Evolutionary conservation across 2,329 filamentous ascomycete species (phyloP), one percentile per base, ranked within the genome.

Genomic region (Colletotrichum acutatum): DNA sequence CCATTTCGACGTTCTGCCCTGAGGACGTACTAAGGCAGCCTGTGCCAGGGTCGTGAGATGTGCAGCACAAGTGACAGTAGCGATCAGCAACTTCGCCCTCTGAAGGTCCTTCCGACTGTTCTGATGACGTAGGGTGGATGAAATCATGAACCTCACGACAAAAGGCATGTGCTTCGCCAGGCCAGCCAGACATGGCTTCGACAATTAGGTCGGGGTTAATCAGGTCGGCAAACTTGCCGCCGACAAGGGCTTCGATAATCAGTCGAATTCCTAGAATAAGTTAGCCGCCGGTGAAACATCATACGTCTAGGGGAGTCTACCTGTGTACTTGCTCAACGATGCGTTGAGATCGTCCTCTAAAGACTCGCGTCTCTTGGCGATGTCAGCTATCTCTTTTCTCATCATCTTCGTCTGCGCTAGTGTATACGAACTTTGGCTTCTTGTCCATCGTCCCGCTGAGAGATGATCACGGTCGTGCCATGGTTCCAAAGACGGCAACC

Each of bases 201-300:
- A 69, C 53, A 9, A 64, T 22, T 5, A 12, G 11, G 4, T 5
- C 30, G 7, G 67, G 66, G n/a, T 71, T 56, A 8, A 66, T 49
- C 3, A 59, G n/a, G n/a, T 37, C 16, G 8, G 60, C 71, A 61
- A 73, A 71, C 4, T 60, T 12, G 12, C 66, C 67, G 2, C 46
- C 67, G 3, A 26, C 37, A 12, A 73, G 28, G 14, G 67, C 61
- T 37, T 73, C 61, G 11, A 71, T 76, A 16, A 83, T 56, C 28
- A 80, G 76, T 26, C 80, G 76, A 22, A 81, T 64, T 4, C 76
- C 77, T 78, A 24, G 34, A 5, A 26, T 26, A 22, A 1, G 34
- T 71, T 16, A 68, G 57, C n/a, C 7, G 14, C 8, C 16, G 4
- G 8, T 8, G 3, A n/a, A 8, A 1, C 6, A 34, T 26, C 6